These are phyloP conservation scores for Zalaria sp. DNA, from an alignment of 2,329 filamentous ascomycete species.

Conservation along the genomic window DNA sequence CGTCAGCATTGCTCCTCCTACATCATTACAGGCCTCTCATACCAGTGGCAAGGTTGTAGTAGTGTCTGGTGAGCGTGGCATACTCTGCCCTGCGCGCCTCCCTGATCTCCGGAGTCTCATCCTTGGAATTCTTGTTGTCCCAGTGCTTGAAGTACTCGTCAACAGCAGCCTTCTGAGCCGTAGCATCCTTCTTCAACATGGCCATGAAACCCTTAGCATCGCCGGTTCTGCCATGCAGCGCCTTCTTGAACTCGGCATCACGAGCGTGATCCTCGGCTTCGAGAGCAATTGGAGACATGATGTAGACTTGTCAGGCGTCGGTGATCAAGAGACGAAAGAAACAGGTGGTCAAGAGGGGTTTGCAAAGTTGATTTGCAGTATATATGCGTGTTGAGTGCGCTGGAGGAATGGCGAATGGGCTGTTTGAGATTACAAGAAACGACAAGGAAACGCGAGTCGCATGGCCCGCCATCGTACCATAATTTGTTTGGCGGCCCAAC, in stretches of 20 bases:
- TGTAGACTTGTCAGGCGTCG: too few relatives aligned
- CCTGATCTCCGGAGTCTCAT: slow-evolving; percentile 72
- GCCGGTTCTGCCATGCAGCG: slow-evolving; percentile 59
- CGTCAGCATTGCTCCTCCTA: background rate
- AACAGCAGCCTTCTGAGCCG: slow-evolving; percentile 56
- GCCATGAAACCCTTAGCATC: slow-evolving; percentile 68
- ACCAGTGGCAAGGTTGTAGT: slow-evolving; percentile 23
- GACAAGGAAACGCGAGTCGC: too few relatives aligned
- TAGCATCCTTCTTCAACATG: slow-evolving; percentile 71
- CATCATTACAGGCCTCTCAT: slow-evolving; percentile 1
- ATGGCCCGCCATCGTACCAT: too few relatives aligned
- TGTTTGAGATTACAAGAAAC: too few relatives aligned
- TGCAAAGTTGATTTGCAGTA: too few relatives aligned
- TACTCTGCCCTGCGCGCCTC: slow-evolving; percentile 72
- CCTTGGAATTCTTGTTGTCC: slow-evolving; percentile 66
- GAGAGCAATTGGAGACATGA: slow-evolving; percentile 18
- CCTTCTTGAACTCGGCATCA: slow-evolving; percentile 69
- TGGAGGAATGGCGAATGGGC: too few relatives aligned
- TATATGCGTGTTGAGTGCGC: too few relatives aligned
- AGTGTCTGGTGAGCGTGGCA: slow-evolving; percentile 86
- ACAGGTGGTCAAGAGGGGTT: too few relatives aligned
- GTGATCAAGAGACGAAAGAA: too few relatives aligned
- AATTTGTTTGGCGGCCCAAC: too few relatives aligned
- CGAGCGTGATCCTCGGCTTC: slow-evolving; percentile 24
- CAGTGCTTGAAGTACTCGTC: slow-evolving; percentile 96